Base-by-base conservation (phyloP, 2,329 filamentous ascomycete species). In the Nannizzia gypsea region DNA sequence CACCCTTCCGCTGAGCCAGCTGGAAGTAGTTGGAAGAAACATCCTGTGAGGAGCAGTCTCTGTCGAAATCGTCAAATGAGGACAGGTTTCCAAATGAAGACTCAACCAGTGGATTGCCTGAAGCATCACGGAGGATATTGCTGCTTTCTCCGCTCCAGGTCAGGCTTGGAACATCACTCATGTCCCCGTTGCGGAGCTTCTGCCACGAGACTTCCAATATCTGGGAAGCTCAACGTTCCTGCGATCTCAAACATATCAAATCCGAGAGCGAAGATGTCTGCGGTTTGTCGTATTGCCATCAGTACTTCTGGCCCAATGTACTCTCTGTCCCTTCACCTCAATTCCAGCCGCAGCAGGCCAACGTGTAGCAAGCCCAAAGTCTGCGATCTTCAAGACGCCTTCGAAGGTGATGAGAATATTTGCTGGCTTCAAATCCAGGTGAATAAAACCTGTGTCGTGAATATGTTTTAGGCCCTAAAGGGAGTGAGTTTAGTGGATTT, bases 241-340 rank as follows among this genome's bases (percentile, higher is more conserved):
- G 90, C 92, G 67, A 91, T 93, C 76, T 99, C 93, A 56, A 96
- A 83, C 71, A 96, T 88, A 72, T 97, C 95, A 67, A 97, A 83
- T 57, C 93, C 93, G 31, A 99, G 83, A 9, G 93, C 89, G 73
- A 96, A 99, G 57, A 99, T 83, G 72, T 99, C 93, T 38, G 90
- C 88, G 92, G 88, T 72, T 92, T 93, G 74, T 95, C 90, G 66
- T 88, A 93, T 64, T 85, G 83, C 92, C 69, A 84, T 83, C 20
- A 99, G 83, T 63, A 96, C 90, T 73, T 99, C 93, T 0, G 91
- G 91, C 0, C 89, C 92, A 70, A 99, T 92, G 71, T 99, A 99
- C 71, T 96, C 89, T 56, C 93, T 88, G 71, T 99, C 93, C 34
- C 93, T 76, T 99, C 93, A 46, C 89, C 65, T 96, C 90, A 62